Percentiles rank a stretch among this genome's conserved stretches.
Evolutionary conservation across 2,329 filamentous ascomycete genomes (phyloP).

Genomic region (Ceratocystis eucalypticola): DNA sequence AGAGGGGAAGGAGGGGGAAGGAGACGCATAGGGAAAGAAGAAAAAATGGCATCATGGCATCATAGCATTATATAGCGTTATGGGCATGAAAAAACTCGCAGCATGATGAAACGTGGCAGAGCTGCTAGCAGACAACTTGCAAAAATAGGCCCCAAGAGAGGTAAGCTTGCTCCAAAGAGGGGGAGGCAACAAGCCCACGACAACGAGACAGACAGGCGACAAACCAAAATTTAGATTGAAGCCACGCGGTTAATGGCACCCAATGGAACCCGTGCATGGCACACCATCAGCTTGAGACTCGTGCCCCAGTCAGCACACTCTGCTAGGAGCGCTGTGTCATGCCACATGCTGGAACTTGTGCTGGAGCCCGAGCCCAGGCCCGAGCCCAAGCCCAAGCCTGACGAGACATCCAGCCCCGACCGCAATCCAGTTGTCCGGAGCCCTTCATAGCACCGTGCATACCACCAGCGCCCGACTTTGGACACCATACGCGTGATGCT

Average conservation of each 20-base stretch:
- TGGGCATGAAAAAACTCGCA: neutral
- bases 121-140: neutral
- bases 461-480: conserved; percentile 92
- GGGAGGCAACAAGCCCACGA: neutral
- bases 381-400: conserved; percentile 29
- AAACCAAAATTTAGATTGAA: conserved; percentile 13
- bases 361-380: neutral
- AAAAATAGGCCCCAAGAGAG: neutral
- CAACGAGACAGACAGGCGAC: neutral
- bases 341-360: conserved; percentile 52
- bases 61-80: neutral
- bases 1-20: neutral
- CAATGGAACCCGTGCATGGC: conserved; percentile 72
- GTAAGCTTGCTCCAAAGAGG: neutral
- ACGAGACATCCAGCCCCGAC: too few species aligned
- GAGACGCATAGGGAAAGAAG: neutral
- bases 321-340: conserved; percentile 55
- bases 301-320: conserved; percentile 83
- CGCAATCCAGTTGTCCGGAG: neutral
- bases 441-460: conserved; percentile 78
- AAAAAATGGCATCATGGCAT: neutral
- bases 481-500: conserved; percentile 87
- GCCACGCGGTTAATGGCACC: conserved; percentile 13
- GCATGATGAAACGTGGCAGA: neutral
- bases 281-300: conserved; percentile 80